Evolutionary conservation across 768 basidiomycete genomes (phyloP), one percentile per base, ranked within the genome.

Genomic region (Boletus rufocinnamomeus): DNA sequence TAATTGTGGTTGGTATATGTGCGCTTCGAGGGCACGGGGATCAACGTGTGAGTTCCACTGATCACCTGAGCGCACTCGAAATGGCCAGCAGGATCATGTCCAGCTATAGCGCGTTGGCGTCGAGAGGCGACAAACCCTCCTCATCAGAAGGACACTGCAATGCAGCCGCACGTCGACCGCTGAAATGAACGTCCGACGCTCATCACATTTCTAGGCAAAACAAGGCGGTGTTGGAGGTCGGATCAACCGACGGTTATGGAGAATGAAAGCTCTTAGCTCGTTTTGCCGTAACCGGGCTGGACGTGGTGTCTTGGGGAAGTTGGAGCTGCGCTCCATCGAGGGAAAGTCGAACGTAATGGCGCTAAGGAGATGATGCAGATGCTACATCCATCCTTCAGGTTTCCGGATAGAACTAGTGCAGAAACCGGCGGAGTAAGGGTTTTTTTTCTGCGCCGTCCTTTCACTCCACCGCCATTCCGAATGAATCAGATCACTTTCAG

Each of bases 11-110:
- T 53, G 50, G 63, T 52, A 51, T 53, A 59, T 64, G 50, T 50
- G 64, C 38, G 60, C 64, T 66, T 62, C 69, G 45, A 57, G 46
- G 44, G 13, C 52, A 69, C 69, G 68, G 68, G 64, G 59, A 66
- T 71, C 64, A 69, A 71, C 43, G 53, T 25, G 34, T 57, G 66
- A 54, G 27, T 61, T 58, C 57, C 27, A 64, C 59, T 27, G 27
- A 50, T 58, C 52, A 50, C 57, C 66, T 25, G 61, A 69, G 51
- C 25, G 56, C 47, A 52, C 66, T 64, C 45, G 56, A 66, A 62
- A 62, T 37, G 56, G 64, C 57, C 46, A 21, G 25, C 54, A 50
- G n/a, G 48, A 46, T 21, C 53, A 35, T 34, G 54, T 45, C 63
- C 59, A 19, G 48, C 54, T 61, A 64, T 58, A 23, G 62, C 28